Evolutionary conservation across 495 filamentous ascomycete genomes (phyloP).

Genomic region (Penicillium coprophilum): DNA sequence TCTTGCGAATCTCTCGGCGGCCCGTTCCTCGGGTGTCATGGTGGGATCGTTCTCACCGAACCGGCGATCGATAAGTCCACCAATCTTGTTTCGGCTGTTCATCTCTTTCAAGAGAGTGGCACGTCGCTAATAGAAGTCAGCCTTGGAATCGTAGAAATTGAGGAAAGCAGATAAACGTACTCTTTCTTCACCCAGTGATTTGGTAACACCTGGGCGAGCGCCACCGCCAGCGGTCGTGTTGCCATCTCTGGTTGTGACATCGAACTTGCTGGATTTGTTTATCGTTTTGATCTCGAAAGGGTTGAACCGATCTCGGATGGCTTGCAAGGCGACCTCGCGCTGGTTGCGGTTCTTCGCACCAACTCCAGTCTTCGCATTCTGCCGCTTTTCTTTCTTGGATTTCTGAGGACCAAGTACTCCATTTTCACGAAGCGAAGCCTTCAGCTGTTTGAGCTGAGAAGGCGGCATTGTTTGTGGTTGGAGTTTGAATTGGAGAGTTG

Average conservation of each 20-base stretch:
- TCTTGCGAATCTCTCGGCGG: conserved; percentile 81
- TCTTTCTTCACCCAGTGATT: conserved; percentile 82
- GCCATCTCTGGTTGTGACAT: conserved; percentile 60
- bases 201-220: conserved; percentile 76
- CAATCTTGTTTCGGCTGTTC: conserved; percentile 81
- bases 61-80: conserved; percentile 86
- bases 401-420: conserved; percentile 85
- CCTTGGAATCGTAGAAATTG: background rate
- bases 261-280: conserved; percentile 69
- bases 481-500: conserved; percentile 9
- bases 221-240: conserved; percentile 49
- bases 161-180: conserved; percentile 47
- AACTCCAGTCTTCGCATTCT: conserved; percentile 63
- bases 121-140: conserved; percentile 54
- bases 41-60: conserved; percentile 95
- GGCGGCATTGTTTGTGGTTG: conserved; percentile 66
- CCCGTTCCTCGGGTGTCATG: conserved; percentile 92
- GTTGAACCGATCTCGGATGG: conserved; percentile 93
- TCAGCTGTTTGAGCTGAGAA: conserved; percentile 94
- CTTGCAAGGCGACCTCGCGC: conserved; percentile 69
- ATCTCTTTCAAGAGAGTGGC: conserved; percentile 83
- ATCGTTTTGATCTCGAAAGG: conserved; percentile 88
- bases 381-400: conserved; percentile 85
- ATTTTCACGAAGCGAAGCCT: conserved; percentile 80
- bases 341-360: conserved; percentile 66